A percentile compares a stretch with the other conserved stretches of the same genome.
These are phyloP conservation scores for Fragaria ananassa DNA, from an alignment of 306 rosid species.

Conservation along the genomic window DNA sequence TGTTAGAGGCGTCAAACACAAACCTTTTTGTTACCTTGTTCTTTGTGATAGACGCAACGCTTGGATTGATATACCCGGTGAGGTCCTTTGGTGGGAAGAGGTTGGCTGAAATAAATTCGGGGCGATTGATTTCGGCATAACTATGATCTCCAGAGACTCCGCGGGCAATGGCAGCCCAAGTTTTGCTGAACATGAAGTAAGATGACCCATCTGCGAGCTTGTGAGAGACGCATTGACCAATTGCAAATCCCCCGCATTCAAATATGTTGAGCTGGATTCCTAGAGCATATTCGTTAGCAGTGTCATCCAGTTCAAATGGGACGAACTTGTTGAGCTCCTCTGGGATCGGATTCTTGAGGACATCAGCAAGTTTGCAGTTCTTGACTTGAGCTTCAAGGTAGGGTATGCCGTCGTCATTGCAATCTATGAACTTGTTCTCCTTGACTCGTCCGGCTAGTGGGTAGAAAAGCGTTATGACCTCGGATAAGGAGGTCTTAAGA, in stretches of 20 bases:
- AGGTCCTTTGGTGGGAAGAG: background rate
- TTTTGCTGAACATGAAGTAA: constrained; percentile 3
- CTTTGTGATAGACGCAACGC: background rate
- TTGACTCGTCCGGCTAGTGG: constrained; percentile 28
- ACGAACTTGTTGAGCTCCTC: constrained; percentile 23
- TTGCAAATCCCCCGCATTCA: constrained; percentile 37
- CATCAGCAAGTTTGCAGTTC: constrained; percentile 8
- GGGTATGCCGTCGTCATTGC: constrained; percentile 31
- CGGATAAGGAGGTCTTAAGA: constrained; percentile 25
- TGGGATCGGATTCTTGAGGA: constrained; percentile 12
- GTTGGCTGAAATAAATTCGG: constrained; percentile 21
- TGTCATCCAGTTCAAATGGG: constrained; percentile 20
- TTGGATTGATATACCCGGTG: background rate
- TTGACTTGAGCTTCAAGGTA: constrained; percentile 19
- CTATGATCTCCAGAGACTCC: background rate
- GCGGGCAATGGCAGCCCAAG: constrained; percentile 22
- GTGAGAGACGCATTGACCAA: constrained; percentile 28
- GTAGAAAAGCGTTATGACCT: constrained; percentile 29
- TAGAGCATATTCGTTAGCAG: constrained; percentile 25
- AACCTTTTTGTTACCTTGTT: background rate
- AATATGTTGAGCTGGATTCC: constrained; percentile 49
- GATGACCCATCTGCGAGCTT: constrained; percentile 28
- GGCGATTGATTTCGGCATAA: no score
- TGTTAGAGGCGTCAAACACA: background rate
- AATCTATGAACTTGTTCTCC: constrained; percentile 18